Evolutionary conservation across 805 yeast genomes (phyloP).

Genomic region (Ogataea thermomethanolica): DNA sequence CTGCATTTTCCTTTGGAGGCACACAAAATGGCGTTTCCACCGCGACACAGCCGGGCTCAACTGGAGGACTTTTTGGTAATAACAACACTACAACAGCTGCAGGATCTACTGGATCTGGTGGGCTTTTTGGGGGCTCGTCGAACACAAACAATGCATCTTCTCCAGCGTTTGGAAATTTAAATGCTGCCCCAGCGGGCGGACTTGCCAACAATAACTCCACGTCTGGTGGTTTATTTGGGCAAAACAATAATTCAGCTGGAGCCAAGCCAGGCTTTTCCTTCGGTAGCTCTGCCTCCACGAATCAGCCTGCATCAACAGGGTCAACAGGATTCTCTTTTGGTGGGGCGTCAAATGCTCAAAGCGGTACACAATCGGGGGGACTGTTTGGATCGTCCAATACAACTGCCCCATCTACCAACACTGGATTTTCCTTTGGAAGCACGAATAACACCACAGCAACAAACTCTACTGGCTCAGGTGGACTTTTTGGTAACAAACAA

Average conservation of each 20-base stretch:
- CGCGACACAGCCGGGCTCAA: neutral
- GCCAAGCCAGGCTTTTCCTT: slow-evolving; percentile 10
- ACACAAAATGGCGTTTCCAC: slow-evolving; percentile 1
- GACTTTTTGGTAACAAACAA: slow-evolving; percentile 15
- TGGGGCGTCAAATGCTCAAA: slow-evolving; percentile 2
- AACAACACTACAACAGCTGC: neutral
- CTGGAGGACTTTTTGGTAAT: slow-evolving; percentile 6
- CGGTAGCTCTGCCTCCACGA: slow-evolving; percentile 3
- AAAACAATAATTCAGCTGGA: slow-evolving; percentile 5
- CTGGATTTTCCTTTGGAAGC: slow-evolving; percentile 10
- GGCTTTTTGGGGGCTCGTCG: slow-evolving; percentile 3
- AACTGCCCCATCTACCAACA: neutral
- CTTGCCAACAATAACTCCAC: neutral
- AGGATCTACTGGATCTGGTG: neutral
- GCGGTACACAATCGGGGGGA: slow-evolving; percentile 9
- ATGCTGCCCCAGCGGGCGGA: no score
- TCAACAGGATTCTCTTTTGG: slow-evolving; percentile 15
- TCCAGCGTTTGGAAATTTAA: slow-evolving; percentile 1
- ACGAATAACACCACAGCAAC: slow-evolving; percentile 8
- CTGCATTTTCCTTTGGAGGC: slow-evolving; percentile 4
- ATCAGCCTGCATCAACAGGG: slow-evolving; percentile 6
- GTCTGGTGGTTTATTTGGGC: slow-evolving; percentile 16
- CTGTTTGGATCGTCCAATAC: slow-evolving; percentile 9
- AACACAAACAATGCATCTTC: neutral
- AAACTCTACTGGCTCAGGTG: slow-evolving; percentile 3